phyloP scores from a whole-genome alignment of 805 yeast genomes.

The Sugiyamaella valdiviana region DNA sequence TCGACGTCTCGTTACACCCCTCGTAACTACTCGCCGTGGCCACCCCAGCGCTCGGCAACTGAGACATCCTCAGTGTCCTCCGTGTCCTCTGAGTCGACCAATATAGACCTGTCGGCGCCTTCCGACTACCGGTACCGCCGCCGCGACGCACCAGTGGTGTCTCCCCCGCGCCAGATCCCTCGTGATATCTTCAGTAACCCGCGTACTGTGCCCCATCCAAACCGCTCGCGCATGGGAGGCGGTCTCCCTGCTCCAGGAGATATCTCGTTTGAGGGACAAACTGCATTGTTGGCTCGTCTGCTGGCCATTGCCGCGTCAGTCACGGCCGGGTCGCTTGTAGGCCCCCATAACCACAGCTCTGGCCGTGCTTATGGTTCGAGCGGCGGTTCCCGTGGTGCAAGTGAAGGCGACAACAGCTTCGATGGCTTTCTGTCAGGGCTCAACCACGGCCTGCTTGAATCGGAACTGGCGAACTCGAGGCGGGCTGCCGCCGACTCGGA shows the following conservation, averaged over 20 bases:
- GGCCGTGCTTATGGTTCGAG: constrained; percentile 17
- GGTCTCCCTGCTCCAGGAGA: background rate
- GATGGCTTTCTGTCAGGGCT: constrained; percentile 40
- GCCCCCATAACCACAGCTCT: constrained; percentile 15
- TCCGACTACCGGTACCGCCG: background rate
- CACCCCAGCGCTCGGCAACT: background rate
- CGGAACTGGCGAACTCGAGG: constrained; percentile 31
- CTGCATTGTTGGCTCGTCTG: constrained; percentile 39
- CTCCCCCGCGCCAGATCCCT: background rate
- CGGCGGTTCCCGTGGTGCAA: background rate
- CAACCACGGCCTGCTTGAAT: constrained; percentile 36
- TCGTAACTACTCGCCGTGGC: background rate
- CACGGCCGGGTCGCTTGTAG: constrained; percentile 38
- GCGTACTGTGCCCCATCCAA: background rate
- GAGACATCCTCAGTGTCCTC: background rate
- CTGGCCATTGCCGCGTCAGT: constrained; percentile 42
- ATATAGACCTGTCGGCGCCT: background rate
- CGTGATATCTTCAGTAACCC: background rate
- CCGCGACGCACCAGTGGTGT: background rate
- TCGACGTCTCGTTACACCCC: too few species aligned
- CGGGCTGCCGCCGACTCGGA: constrained; percentile 6
- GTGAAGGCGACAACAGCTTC: constrained; percentile 31
- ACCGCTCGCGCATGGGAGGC: too few species aligned
- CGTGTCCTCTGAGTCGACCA: background rate
- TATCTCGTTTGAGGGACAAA: constrained; percentile 31